Evolutionary conservation across 768 basidiomycete species (phyloP).

Genomic region (Boletus rex-veris): DNA sequence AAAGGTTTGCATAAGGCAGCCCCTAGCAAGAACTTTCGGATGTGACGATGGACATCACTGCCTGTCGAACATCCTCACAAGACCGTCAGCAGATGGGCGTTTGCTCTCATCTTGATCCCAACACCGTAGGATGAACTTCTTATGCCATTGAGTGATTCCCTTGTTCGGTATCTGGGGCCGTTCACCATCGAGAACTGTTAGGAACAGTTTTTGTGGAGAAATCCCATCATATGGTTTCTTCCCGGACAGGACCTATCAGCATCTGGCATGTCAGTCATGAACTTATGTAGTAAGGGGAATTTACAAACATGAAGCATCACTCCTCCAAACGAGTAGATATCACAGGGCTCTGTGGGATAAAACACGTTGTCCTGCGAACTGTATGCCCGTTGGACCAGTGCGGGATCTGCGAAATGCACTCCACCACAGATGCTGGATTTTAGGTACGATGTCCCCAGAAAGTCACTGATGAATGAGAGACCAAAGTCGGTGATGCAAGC

Average conservation of each 20-base stretch:
- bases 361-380: neutral
- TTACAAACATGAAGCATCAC: conserved; percentile 30
- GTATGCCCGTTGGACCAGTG: conserved; percentile 14
- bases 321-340: conserved; percentile 35
- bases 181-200: conserved; percentile 5
- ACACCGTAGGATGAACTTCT: conserved; percentile 11
- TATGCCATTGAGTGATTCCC: conserved; percentile 1
- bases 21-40: neutral
- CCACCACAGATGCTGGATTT: conserved; percentile 37
- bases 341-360: conserved; percentile 18
- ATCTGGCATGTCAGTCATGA: conserved; percentile 4
- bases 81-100: conserved; percentile 16
- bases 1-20: too few relatives aligned
- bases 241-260: conserved; percentile 18
- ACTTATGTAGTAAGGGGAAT: neutral
- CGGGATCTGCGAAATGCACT: conserved; percentile 46
- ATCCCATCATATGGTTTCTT: conserved; percentile 19
- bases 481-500: conserved; percentile 52
- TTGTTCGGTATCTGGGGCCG: conserved; percentile 13
- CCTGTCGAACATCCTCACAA: conserved; percentile 3
- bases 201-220: neutral
- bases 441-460: conserved; percentile 26
- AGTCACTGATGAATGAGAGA: conserved; percentile 28
- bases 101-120: conserved; percentile 13
- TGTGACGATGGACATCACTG: neutral